Conservation (phyloP, 108 stramenopile species). For the Cyclostephanos invisitatus region DNA sequence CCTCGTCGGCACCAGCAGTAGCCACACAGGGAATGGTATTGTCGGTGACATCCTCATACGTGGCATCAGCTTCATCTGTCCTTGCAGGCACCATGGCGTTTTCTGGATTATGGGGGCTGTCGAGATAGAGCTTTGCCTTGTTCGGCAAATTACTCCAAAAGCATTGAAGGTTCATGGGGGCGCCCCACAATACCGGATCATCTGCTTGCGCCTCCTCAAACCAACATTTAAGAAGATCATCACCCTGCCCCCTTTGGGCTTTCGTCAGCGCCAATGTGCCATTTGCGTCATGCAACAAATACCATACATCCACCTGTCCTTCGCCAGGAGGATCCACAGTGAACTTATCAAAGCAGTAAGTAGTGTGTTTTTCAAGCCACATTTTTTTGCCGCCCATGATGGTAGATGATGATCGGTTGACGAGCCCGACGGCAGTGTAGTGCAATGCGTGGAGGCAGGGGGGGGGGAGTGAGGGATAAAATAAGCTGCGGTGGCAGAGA, state of each 20-base stretch:
- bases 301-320: not conserved
- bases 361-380: not conserved
- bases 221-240: not conserved
- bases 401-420: not conserved
- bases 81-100: not conserved
- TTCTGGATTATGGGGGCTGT: not conserved
- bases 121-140: conserved; percentile 2
- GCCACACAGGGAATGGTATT: no score
- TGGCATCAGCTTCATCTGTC: not conserved
- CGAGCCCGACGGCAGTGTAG: not conserved
- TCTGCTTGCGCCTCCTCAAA: not conserved
- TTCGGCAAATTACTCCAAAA: not conserved
- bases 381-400: conserved; percentile 2
- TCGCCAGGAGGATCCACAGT: conserved; percentile 2
- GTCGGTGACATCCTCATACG: not conserved
- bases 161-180: conserved; percentile 2
- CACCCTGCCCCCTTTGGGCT: not conserved
- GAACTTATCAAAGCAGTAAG: not conserved
- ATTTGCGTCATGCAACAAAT: not conserved
- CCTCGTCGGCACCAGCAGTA: no score
- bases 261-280: not conserved
- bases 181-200: not conserved
- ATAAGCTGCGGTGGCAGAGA: not conserved
- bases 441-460: not conserved
- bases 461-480: not conserved